Percentiles rank a stretch among this genome's conserved stretches.
phyloP scores from a whole-genome alignment of 129 eudicot species.

The Artemisia tridentata region DNA sequence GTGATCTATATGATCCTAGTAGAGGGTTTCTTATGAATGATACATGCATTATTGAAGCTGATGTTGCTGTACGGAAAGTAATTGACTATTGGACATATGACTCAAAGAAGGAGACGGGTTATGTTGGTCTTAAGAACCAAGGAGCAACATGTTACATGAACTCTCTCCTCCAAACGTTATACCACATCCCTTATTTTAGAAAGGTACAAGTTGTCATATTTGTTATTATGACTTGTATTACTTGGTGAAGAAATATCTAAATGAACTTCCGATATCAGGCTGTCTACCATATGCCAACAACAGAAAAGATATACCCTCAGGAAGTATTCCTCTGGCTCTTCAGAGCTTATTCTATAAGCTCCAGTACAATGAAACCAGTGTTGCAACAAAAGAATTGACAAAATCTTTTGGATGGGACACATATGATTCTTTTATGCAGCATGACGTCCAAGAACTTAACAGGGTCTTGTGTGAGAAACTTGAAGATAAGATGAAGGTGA shows the following conservation, averaged over 20 bases:
- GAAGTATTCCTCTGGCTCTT: constrained; percentile 92
- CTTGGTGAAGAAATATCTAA: constrained; percentile 18
- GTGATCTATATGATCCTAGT: constrained; percentile 79
- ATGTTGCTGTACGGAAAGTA: constrained; percentile 86
- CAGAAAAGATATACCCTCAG: constrained; percentile 94
- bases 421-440: constrained; percentile 96
- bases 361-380: constrained; percentile 92
- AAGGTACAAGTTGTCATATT: constrained; percentile 43
- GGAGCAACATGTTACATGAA: constrained; percentile 99
- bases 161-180: constrained; percentile 85
- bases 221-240: constrained; percentile 15
- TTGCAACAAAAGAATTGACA: constrained; percentile 91
- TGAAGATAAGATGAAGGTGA: constrained; percentile 98
- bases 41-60: constrained; percentile 79
- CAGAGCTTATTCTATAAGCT: constrained; percentile 96
- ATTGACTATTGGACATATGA: constrained; percentile 88
- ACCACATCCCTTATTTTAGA: constrained; percentile 92
- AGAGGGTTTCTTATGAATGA: constrained; percentile 76
- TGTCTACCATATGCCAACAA: constrained; percentile 98
- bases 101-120: constrained; percentile 97
- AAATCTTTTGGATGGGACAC: constrained; percentile 99
- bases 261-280: constrained; percentile 57
- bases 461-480: constrained; percentile 94
- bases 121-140: constrained; percentile 94
- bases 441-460: constrained; percentile 96